Evolutionary conservation across 2,329 filamentous ascomycete genomes (phyloP).

Genomic region (Golovinomyces cichoracearum): DNA sequence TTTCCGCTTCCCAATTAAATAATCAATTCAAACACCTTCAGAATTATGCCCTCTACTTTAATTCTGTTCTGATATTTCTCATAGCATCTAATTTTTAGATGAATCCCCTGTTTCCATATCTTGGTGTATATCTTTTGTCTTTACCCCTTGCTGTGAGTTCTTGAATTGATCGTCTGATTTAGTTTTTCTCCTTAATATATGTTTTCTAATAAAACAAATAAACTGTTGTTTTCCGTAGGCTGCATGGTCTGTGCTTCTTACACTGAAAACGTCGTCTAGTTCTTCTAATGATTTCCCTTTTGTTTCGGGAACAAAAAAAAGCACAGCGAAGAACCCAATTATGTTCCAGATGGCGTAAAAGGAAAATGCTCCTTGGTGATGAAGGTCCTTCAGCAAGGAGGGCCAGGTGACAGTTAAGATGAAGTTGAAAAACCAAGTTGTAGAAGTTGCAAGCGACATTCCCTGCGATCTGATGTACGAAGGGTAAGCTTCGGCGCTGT

Average conservation of each 20-base stretch:
- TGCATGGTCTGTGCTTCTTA: conserved; percentile 9
- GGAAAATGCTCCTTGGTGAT: conserved; percentile 21
- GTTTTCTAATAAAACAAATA: not conserved
- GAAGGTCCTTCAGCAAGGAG: conserved; percentile 7
- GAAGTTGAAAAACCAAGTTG: conserved; percentile 30
- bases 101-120: not conserved
- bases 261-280: conserved; percentile 23
- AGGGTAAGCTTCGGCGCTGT: conserved; percentile 36
- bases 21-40: no score
- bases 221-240: conserved; percentile 18
- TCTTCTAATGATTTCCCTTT: conserved; percentile 20
- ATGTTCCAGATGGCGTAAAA: conserved; percentile 30
- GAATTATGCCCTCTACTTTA: no score
- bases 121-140: not conserved
- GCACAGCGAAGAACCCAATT: conserved; percentile 27
- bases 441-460: conserved; percentile 24
- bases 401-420: conserved; percentile 31
- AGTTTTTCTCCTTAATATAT: not conserved
- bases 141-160: not conserved
- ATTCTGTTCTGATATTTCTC: no score
- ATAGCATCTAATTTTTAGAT: no score
- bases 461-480: conserved; percentile 36
- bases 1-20: no score
- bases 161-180: not conserved
- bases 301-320: conserved; percentile 30